Conservation (phyloP, 495 filamentous ascomycete genomes). For the Aspergillus leporis region DNA sequence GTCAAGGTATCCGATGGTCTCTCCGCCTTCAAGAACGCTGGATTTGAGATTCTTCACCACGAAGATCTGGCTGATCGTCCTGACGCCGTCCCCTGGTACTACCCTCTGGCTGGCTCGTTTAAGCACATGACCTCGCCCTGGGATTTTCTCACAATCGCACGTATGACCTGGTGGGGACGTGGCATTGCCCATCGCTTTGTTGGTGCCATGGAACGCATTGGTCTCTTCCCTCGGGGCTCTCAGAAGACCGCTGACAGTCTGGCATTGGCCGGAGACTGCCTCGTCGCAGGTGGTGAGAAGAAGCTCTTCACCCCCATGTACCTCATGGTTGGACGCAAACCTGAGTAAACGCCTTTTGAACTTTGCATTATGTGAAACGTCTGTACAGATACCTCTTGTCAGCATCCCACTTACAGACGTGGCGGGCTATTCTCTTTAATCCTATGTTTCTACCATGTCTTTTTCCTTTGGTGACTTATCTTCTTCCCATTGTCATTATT, state of each 20-base stretch:
- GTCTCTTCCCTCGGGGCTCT: constrained; percentile 78
- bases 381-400: constrained; percentile 17
- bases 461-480: constrained; percentile 3
- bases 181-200: constrained; percentile 75
- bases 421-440: constrained; percentile 28
- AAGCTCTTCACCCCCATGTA: constrained; percentile 99
- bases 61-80: constrained; percentile 86
- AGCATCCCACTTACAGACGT: constrained; percentile 13
- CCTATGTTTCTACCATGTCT: constrained; percentile 8
- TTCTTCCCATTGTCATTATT: constrained; percentile 12
- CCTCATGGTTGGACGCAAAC: constrained; percentile 95
- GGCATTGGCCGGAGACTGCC: constrained; percentile 77
- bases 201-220: constrained; percentile 71
- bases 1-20: constrained; percentile 84
- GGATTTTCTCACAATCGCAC: constrained; percentile 81
- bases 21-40: constrained; percentile 81
- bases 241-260: constrained; percentile 95
- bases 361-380: constrained; percentile 12
- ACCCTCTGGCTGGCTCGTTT: constrained; percentile 80
- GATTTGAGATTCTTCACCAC: constrained; percentile 81
- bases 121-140: constrained; percentile 77
- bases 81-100: constrained; percentile 90
- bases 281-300: constrained; percentile 88
- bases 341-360: constrained; percentile 41
- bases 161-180: constrained; percentile 89